These are phyloP conservation scores for Malassezia sp. DNA, from an alignment of 1,284 basidiomycete species.

Conservation along the genomic window DNA sequence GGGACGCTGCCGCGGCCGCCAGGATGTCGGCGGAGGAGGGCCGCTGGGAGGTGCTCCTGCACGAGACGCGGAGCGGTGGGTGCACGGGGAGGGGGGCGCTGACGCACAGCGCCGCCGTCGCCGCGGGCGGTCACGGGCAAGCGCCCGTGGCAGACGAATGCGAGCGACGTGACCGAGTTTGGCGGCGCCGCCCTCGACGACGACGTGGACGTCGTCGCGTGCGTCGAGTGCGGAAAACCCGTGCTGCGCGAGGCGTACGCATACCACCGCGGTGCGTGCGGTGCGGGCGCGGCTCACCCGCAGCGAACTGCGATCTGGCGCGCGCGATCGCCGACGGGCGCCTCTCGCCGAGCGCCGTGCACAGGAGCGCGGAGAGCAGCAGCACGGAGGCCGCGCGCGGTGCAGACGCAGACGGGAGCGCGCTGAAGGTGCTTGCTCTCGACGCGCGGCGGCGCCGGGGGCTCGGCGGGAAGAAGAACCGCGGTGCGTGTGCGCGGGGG, in stretches of 20 bases:
- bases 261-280: slow-evolving; percentile 25
- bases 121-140: neutral
- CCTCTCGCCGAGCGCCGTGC: slow-evolving; percentile 27
- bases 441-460: too few relatives aligned
- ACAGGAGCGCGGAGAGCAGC: too few relatives aligned
- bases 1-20: too few relatives aligned
- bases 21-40: too few relatives aligned
- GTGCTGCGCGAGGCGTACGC: slow-evolving; percentile 27
- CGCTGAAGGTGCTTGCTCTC: too few relatives aligned
- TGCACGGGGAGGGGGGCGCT: slow-evolving; percentile 15
- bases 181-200: slow-evolving; percentile 35
- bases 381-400: slow-evolving; percentile 1
- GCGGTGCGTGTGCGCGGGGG: too few relatives aligned
- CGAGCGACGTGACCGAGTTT: slow-evolving; percentile 40
- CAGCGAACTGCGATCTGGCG: slow-evolving; percentile 32
- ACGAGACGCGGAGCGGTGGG: slow-evolving; percentile 5
- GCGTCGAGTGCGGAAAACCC: slow-evolving; percentile 28
- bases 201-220: slow-evolving; percentile 32
- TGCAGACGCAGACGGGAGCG: neutral
- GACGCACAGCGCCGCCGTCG: slow-evolving; percentile 16
- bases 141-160: slow-evolving; percentile 32
- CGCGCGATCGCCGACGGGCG: slow-evolving; percentile 29
- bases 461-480: too few relatives aligned
- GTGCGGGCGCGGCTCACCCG: neutral
- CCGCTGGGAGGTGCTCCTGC: slow-evolving; percentile 13